phyloP scores from a whole-genome alignment of 352 stramenopile species.

The Blastocystis hominis region DNA sequence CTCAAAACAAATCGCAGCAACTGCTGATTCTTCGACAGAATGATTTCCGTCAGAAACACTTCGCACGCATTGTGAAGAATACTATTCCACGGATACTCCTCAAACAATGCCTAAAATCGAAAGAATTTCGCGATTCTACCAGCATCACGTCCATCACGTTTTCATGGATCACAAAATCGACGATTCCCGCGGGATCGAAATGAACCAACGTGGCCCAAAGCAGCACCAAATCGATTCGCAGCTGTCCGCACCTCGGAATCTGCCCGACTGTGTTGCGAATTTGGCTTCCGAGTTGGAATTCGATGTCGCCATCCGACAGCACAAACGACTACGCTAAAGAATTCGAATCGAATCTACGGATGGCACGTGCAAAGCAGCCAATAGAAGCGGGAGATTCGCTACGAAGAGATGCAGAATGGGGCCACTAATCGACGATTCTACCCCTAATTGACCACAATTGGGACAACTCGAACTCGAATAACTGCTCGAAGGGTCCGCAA shows the following conservation, averaged over 20 bases:
- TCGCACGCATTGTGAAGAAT: conserved; percentile 24
- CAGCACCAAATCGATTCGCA: not conserved
- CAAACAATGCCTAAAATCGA: not conserved
- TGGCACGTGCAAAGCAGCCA: not conserved
- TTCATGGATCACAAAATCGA: not conserved
- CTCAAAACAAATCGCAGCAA: not conserved
- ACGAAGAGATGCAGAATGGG: not conserved
- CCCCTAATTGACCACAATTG: not conserved
- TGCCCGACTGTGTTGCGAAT: not conserved
- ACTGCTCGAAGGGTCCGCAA: not conserved
- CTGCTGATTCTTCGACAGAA: not conserved
- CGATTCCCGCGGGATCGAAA: not conserved
- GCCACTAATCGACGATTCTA: not conserved
- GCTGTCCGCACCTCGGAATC: not conserved
- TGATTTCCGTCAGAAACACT: not conserved
- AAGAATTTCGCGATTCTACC: not conserved
- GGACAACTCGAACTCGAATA: not conserved
- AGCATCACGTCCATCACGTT: not conserved
- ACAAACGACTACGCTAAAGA: not conserved
- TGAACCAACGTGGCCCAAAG: not conserved
- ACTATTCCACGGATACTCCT: conserved; percentile 14
- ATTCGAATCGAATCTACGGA: not conserved
- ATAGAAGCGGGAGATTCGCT: not conserved
- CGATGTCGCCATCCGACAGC: not conserved
- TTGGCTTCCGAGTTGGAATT: not conserved